A percentile compares a stretch with the other conserved stretches of the same genome.
phyloP scores from a whole-genome alignment of 495 filamentous ascomycete genomes.

The Bombardia bombarda region DNA sequence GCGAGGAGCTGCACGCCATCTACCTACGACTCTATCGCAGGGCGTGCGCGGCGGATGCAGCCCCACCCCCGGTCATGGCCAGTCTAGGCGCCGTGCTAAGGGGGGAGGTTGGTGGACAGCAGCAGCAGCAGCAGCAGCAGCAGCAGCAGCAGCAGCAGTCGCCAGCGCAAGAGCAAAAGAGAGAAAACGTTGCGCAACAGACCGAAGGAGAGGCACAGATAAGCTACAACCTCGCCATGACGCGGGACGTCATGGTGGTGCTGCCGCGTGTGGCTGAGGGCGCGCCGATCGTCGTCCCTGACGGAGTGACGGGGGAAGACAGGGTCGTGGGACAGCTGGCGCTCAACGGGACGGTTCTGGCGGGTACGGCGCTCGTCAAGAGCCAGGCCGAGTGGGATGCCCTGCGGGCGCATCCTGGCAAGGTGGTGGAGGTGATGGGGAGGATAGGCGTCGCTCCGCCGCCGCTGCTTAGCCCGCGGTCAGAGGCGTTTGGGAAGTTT shows the following conservation, averaged over 20 bases:
- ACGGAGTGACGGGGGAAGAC: constrained; percentile 11
- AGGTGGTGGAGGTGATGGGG: constrained; percentile 46
- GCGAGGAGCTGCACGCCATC: constrained; percentile 16
- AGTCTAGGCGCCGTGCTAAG: too few relatives aligned
- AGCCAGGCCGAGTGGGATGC: constrained; percentile 62
- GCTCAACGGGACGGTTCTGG: constrained; percentile 72
- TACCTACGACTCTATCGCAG: too few relatives aligned
- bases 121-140: too few relatives aligned
- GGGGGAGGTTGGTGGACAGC: background rate
- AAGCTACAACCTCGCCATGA: constrained; percentile 78
- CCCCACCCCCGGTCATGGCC: too few relatives aligned
- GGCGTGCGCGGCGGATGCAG: too few relatives aligned
- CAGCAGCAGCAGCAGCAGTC: too few relatives aligned
- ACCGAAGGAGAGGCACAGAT: constrained; percentile 46
- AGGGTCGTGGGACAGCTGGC: constrained; percentile 48
- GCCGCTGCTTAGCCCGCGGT: background rate
- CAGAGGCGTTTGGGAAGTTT: background rate
- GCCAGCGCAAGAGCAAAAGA: constrained; percentile 13
- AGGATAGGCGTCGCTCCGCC: constrained; percentile 36
- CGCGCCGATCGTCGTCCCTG: constrained; percentile 12
- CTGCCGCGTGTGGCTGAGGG: constrained; percentile 52
- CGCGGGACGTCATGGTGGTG: constrained; percentile 57
- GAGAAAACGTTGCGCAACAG: background rate
- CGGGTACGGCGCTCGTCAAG: constrained; percentile 78
- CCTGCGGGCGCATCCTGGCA: constrained; percentile 40